Base-by-base conservation (phyloP, 129 eudicot species). In the Artemisia annua region DNA sequence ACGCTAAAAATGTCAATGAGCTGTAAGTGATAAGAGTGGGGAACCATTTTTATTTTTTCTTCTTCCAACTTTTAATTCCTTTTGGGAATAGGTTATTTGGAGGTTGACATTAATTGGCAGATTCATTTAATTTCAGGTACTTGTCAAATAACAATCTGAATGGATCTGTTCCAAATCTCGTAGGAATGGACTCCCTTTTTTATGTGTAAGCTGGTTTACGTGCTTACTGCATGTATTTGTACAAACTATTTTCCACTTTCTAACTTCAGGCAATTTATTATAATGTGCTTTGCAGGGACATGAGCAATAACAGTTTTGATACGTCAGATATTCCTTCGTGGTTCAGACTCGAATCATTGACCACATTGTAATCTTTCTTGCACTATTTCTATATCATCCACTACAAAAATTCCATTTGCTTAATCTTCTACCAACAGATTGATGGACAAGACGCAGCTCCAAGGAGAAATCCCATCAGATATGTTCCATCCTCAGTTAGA, bases 241-340 rank as follows among this genome's bases (percentile, higher is more conserved):
- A 7, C 46, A 39, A 39, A 39, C 46, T 39, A 39, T 60, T 30
- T 66, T 60, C 8, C 24, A 11, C 11, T 16, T 61, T 19, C 18
- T 69, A 44, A 70, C 44, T 18, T 50, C 7, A 16, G 2, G 11
- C 64, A 64, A 70, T 32, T 76, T 63, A 84, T 80, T 63, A 72
- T 48, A 6, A 73, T 64, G 30, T 26, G 18, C 69, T 79, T 76
- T 85, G 73, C 93, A 94, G 98, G 97, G 98, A 90, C 77, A 76
- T 94, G 97, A 90, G 98, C 89, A 94, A 94, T 66, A 94, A 94
- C 55, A 89, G 87, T 75, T 94, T 94, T 28, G 72, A 67, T 19
- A 62, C 75, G 44, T 75, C 97, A 49, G 75, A 73, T 50, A 76
- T 81, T 81, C 98, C 98, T 54, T 7, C 73, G 59, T 95, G 96